Conservation (phyloP, 2,329 filamentous ascomycete genomes). For the Cladosporium velox region DNA sequence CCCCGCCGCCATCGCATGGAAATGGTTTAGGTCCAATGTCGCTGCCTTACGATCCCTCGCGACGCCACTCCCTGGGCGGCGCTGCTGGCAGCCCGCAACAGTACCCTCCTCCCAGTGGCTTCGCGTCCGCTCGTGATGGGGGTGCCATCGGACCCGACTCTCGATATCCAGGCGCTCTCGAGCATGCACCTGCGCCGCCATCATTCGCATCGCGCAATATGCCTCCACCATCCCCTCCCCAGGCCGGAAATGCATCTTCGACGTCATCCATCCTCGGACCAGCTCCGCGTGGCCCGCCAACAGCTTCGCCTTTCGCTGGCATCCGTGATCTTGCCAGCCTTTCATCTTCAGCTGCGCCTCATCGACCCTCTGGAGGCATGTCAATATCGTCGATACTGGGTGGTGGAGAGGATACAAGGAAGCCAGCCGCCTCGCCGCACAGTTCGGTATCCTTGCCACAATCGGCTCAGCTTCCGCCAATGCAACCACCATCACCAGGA, state of each 20-base stretch:
- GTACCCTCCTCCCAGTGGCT: slow-evolving; percentile 26
- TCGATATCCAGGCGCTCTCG: slow-evolving; percentile 30
- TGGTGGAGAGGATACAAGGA: slow-evolving; percentile 45
- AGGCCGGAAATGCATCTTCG: slow-evolving; percentile 39
- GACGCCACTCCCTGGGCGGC: slow-evolving; percentile 48
- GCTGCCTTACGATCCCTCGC: slow-evolving; percentile 45
- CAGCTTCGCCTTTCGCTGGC: slow-evolving; percentile 48
- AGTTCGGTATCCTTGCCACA: slow-evolving; percentile 28
- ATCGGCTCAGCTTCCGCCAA: slow-evolving; percentile 42
- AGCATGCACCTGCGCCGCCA: slow-evolving; percentile 41
- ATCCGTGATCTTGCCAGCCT: slow-evolving; percentile 59
- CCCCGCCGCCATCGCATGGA: slow-evolving; percentile 25
- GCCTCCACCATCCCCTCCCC: slow-evolving; percentile 53
- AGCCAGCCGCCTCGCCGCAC: slow-evolving; percentile 37
- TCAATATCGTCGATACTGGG: slow-evolving; percentile 74
- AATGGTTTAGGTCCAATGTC: slow-evolving; percentile 38
- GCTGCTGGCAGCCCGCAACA: slow-evolving; percentile 37
- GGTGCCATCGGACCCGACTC: slow-evolving; percentile 20
- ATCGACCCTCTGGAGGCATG: slow-evolving; percentile 63
- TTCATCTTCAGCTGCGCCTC: slow-evolving; percentile 42
- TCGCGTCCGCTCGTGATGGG: neutral
- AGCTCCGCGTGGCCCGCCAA: slow-evolving; percentile 47
- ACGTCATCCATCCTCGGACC: slow-evolving; percentile 38
- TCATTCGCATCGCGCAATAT: slow-evolving; percentile 49
- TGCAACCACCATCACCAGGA: slow-evolving; percentile 51